Percentiles rank a stretch among this genome's conserved stretches.
phyloP scores from a whole-genome alignment of 2,329 filamentous ascomycete species.

The Pleoardoris graminearum region DNA sequence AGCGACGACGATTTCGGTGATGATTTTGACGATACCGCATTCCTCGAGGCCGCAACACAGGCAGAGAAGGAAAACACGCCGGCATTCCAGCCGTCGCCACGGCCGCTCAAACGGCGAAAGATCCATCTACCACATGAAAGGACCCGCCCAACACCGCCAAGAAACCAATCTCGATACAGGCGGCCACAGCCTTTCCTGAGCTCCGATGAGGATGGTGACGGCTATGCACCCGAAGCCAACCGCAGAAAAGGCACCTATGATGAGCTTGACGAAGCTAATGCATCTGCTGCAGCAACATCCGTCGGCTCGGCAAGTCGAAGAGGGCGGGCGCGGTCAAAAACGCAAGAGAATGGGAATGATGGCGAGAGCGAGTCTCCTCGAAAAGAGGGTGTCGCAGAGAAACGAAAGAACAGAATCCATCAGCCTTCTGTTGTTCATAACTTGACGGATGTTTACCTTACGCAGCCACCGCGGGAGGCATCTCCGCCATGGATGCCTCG shows the following conservation, averaged over 20 bases:
- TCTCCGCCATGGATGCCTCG: constrained; percentile 51
- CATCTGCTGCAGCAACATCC: constrained; percentile 13
- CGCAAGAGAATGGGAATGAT: constrained; percentile 13
- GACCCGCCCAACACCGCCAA: constrained; percentile 26
- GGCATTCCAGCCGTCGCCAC: constrained; percentile 39
- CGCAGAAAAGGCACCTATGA: constrained; percentile 15
- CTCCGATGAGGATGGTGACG: constrained; percentile 32
- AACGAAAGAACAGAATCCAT: constrained; percentile 50
- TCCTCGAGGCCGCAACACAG: constrained; percentile 64
- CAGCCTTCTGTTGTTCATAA: constrained; percentile 46
- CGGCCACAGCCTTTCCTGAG: constrained; percentile 27
- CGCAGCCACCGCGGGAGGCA: constrained; percentile 49
- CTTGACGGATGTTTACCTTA: constrained; percentile 48
- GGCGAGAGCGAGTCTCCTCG: constrained; percentile 22
- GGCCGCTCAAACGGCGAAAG: constrained; percentile 44
- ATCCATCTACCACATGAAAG: constrained; percentile 30
- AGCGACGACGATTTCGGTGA: constrained; percentile 67
- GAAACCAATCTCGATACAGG: constrained; percentile 14
- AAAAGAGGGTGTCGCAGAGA: constrained; percentile 32
- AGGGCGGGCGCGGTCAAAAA: constrained; percentile 17
- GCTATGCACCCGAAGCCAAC: constrained; percentile 10
- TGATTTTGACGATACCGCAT: constrained; percentile 66
- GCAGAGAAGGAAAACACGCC: constrained; percentile 40
- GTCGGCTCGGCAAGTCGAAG: constrained; percentile 17
- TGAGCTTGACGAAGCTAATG: constrained; percentile 9